Evolutionary conservation across 345 rosid genomes (phyloP).

Genomic region (Microthlaspi erraticum): DNA sequence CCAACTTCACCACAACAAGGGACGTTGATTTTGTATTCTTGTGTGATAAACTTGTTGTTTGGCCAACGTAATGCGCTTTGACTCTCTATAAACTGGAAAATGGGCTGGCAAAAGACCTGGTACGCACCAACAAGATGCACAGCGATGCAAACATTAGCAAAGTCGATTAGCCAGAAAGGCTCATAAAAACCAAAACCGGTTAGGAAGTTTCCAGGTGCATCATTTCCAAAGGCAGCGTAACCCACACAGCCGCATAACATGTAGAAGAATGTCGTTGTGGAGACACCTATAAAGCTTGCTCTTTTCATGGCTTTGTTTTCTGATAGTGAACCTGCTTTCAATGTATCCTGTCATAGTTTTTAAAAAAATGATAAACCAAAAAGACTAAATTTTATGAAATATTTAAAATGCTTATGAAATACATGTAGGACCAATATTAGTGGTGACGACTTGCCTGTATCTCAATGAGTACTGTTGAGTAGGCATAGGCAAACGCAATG

Average conservation of each 20-base stretch:
- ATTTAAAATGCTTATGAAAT: too few species aligned
- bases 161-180: conserved; percentile 85
- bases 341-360: conserved; percentile 53
- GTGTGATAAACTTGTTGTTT: conserved; percentile 58
- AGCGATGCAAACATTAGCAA: conserved; percentile 84
- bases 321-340: conserved; percentile 65
- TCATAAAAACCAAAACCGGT: conserved; percentile 90
- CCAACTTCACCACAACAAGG: conserved; percentile 55
- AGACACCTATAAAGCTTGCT: conserved; percentile 60
- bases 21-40: conserved; percentile 52
- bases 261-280: conserved; percentile 71
- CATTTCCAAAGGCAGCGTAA: conserved; percentile 85
- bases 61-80: conserved; percentile 62
- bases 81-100: conserved; percentile 68
- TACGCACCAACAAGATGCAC: conserved; percentile 84
- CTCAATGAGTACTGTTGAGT: conserved; percentile 75
- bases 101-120: conserved; percentile 84
- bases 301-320: conserved; percentile 74
- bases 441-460: conserved; percentile 63
- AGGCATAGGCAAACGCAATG: conserved; percentile 89
- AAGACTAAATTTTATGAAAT: too few species aligned
- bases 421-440: too few species aligned
- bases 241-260: conserved; percentile 76
- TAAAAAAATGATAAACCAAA: neutral
- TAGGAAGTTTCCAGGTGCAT: conserved; percentile 85